Evolutionary conservation across 2,329 filamentous ascomycete species (phyloP).

Genomic region (Sphaerulina vaccinii): DNA sequence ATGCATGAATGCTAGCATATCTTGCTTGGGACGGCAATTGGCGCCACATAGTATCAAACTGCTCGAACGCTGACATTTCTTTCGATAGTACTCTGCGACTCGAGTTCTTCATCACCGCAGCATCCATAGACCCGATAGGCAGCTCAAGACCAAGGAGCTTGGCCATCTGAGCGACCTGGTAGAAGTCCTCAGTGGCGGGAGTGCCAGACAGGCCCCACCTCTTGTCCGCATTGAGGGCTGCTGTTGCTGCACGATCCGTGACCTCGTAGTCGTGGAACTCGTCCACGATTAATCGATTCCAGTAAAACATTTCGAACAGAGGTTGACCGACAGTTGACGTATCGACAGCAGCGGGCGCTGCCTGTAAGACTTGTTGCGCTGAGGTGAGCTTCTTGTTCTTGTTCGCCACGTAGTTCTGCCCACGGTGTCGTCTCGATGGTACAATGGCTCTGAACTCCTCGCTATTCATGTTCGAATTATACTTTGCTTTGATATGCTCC

Average conservation of each 20-base stretch:
- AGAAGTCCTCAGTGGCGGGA: slow-evolving; percentile 57
- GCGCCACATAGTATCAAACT: slow-evolving; percentile 53
- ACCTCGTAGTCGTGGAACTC: slow-evolving; percentile 60
- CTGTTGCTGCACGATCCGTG: slow-evolving; percentile 44
- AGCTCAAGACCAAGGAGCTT: slow-evolving; percentile 56
- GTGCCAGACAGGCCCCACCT: slow-evolving; percentile 66
- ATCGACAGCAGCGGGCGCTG: slow-evolving; percentile 15
- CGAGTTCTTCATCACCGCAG: slow-evolving; percentile 45
- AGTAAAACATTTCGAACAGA: slow-evolving; percentile 60
- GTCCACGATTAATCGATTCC: slow-evolving; percentile 61
- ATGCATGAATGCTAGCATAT: slow-evolving; percentile 51
- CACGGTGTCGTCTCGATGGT: slow-evolving; percentile 37
- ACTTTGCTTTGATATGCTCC: slow-evolving; percentile 28
- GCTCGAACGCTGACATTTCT: slow-evolving; percentile 53
- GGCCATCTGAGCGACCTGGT: slow-evolving; percentile 60
- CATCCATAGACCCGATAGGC: slow-evolving; percentile 53
- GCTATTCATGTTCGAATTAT: slow-evolving; percentile 11
- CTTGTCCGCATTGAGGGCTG: slow-evolving; percentile 49
- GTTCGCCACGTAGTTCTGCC: slow-evolving; percentile 25
- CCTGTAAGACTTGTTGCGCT: slow-evolving; percentile 2
- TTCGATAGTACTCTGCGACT: slow-evolving; percentile 45
- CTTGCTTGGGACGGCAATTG: slow-evolving; percentile 51
- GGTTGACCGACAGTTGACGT: slow-evolving; percentile 18
- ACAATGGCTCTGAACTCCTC: slow-evolving; percentile 39
- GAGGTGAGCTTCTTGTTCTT: slow-evolving; percentile 17